phyloP scores from a whole-genome alignment of 1,284 basidiomycete genomes.

The Salmacisia buchloeana region DNA sequence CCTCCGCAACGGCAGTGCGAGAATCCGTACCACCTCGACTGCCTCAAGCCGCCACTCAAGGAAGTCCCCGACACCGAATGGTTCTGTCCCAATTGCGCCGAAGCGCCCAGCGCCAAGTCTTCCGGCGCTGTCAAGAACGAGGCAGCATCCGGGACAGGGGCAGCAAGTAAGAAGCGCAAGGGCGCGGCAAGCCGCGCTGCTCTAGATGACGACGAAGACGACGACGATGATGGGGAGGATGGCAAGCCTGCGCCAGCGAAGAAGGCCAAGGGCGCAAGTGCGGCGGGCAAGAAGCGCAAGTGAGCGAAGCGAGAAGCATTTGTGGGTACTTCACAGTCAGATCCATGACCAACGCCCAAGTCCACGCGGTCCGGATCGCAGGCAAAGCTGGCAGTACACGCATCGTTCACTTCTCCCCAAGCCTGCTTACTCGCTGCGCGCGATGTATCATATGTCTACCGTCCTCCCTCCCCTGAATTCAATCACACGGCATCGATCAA shows the following conservation, averaged over 20 bases:
- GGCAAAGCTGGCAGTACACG: too few relatives aligned
- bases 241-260: slow-evolving; percentile 2
- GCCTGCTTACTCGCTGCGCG: too few relatives aligned
- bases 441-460: too few relatives aligned
- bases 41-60: slow-evolving; percentile 70
- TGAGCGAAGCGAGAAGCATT: too few relatives aligned
- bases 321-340: too few relatives aligned
- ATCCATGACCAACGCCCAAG: too few relatives aligned
- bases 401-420: too few relatives aligned
- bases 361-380: too few relatives aligned
- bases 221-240: background rate
- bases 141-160: background rate
- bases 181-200: background rate
- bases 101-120: too few relatives aligned
- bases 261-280: background rate
- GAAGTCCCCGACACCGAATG: slow-evolving; percentile 68
- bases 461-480: too few relatives aligned
- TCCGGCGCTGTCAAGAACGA: too few relatives aligned
- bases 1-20: slow-evolving; percentile 63
- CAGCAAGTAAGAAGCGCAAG: background rate
- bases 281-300: slow-evolving; percentile 6
- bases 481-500: too few relatives aligned
- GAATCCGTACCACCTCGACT: slow-evolving; percentile 75
- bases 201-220: background rate
- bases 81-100: slow-evolving; percentile 34